A percentile compares a stretch with the other conserved stretches of the same genome.
Conservation (phyloP, 768 basidiomycete genomes). For the Amanita rubescens region DNA sequence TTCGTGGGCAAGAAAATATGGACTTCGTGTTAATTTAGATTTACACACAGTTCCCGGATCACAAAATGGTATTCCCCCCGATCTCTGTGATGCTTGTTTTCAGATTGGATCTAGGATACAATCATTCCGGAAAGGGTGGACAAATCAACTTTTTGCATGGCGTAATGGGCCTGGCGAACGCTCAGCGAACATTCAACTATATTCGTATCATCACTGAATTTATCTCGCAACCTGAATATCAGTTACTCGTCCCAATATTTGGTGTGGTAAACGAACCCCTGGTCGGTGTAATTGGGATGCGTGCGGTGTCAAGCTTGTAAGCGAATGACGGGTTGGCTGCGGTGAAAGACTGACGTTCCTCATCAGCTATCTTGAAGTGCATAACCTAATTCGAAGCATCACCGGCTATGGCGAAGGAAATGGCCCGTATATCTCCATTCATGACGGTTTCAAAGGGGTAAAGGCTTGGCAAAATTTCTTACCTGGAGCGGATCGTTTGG, state of each 20-base stretch:
- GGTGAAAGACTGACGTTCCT: background rate
- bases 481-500: slow-evolving; percentile 51
- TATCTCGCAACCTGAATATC: slow-evolving; percentile 57
- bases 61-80: slow-evolving; percentile 53
- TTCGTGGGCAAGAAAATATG: slow-evolving; percentile 83
- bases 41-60: slow-evolving; percentile 73
- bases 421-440: slow-evolving; percentile 46
- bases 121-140: slow-evolving; percentile 24
- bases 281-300: slow-evolving; percentile 40
- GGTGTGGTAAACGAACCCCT: slow-evolving; percentile 61
- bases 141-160: slow-evolving; percentile 51
- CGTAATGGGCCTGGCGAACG: slow-evolving; percentile 83
- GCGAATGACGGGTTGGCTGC: background rate
- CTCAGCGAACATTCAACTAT: slow-evolving; percentile 67
- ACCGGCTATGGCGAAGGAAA: slow-evolving; percentile 69
- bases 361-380: slow-evolving; percentile 37
- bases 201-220: slow-evolving; percentile 74
- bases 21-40: slow-evolving; percentile 73
- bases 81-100: background rate
- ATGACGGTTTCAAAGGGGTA: slow-evolving; percentile 38
- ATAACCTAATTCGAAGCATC: slow-evolving; percentile 54
- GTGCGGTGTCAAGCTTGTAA: slow-evolving; percentile 43
- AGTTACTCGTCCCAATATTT: slow-evolving; percentile 46
- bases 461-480: slow-evolving; percentile 40
- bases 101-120: background rate